Percentiles rank a stretch among this genome's conserved stretches.
These are phyloP conservation scores for Lactarius sanguifluus DNA, from an alignment of 768 basidiomycete species.

Conservation along the genomic window DNA sequence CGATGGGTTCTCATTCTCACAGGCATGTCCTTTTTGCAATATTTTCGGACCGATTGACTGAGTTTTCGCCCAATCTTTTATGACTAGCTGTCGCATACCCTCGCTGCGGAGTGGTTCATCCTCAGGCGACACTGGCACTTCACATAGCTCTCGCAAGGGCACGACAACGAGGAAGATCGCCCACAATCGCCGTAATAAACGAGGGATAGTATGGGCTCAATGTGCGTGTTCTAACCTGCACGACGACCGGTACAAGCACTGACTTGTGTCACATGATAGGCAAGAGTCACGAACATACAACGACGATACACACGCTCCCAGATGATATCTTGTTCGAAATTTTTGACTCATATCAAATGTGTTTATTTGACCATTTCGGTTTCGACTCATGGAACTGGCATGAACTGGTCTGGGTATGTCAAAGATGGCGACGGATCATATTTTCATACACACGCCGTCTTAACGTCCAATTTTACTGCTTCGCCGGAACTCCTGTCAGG, in stretches of 20 bases:
- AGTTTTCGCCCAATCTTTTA: no score
- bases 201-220: neutral
- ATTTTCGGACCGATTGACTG: no score
- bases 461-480: neutral
- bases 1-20: no score
- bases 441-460: neutral
- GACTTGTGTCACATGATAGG: neutral
- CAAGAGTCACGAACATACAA: neutral
- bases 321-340: neutral
- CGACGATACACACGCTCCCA: neutral
- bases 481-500: neutral
- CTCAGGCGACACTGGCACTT: neutral
- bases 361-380: neutral
- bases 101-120: no score
- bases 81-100: no score
- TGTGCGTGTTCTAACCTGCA: neutral
- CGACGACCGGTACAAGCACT: neutral
- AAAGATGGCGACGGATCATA: neutral
- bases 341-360: no score
- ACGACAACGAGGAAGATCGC: neutral
- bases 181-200: neutral
- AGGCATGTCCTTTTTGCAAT: no score
- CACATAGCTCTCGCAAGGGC: neutral
- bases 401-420: neutral
- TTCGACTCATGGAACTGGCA: neutral